Evolutionary conservation across 2,329 filamentous ascomycete species (phyloP), one percentile per base, ranked within the genome.

Genomic region (Aspergillus carbonarius): DNA sequence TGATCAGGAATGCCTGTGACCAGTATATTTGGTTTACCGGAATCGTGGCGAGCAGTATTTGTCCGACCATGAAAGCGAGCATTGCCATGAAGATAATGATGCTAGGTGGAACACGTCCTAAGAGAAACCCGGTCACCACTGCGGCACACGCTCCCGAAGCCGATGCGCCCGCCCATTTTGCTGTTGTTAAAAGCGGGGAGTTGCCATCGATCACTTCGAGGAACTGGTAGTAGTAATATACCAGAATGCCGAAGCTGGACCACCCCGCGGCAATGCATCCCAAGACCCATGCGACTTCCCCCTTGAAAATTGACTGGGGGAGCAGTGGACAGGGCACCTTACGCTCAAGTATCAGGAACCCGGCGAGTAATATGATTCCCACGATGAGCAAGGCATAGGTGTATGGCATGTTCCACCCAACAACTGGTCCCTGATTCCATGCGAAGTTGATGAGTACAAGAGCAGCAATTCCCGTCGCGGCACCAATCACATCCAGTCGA

Each of bases 401-500:
- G 57, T 85, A 85, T 0, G 83, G 75, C 7, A 77, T 74, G 0
- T 73, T 63, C 86, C 86, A 88, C 1, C 85, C 85, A 4, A 80
- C 82, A 0, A 84, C 75, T 0, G 83, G 80, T 0, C 83, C 85
- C 66, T 89, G 85, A 59, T 87, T 89, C 84, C 85, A 88, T 0
- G 86, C 83, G 64, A 89, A 85, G 69, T 88, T 88, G 74, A 89
- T 81, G 34, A 89, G 74, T 0, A 87, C 77, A 30, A 89, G 74
- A 0, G 81, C 81, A 0, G 76, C 74, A 10, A 88, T 77, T 1
- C 86, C 86, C 0, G 76, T 69, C 1, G 69, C 57, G 10, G 75
- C 74, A 17, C 79, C 79, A 1, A 74, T 61, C 13, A 75, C 61
- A 58, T 82, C 80, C 17, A 73, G 47, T 13, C 25, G 44, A 39